Conservation (phyloP, 148 eudicot genomes). For the Pouteria glomerata region DNA sequence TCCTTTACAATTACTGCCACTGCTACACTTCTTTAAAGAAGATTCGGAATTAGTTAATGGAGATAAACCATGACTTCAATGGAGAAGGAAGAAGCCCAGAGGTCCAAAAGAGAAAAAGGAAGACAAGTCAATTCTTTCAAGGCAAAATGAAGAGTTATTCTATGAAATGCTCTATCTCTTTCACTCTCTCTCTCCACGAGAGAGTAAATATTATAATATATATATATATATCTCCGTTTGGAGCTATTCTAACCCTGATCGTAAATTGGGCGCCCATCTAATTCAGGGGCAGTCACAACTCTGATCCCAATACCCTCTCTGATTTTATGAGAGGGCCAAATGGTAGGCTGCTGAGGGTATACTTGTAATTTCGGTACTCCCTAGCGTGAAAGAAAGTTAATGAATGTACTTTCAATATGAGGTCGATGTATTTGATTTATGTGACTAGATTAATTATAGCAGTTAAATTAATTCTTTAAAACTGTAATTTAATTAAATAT, state of each 20-base stretch:
- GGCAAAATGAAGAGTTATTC: conserved; percentile 32
- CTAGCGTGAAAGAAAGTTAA: not conserved
- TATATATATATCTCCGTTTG: too few species aligned
- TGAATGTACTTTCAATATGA: too few species aligned
- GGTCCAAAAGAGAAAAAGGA: conserved; percentile 28
- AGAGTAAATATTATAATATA: too few species aligned
- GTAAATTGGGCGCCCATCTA: conserved; percentile 25
- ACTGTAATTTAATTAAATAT: too few species aligned
- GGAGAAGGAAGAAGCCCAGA: conserved; percentile 12
- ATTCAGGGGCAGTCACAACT: conserved; percentile 20
- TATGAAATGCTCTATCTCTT: conserved; percentile 1
- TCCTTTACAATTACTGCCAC: too few species aligned
- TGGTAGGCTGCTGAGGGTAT: conserved; percentile 3
- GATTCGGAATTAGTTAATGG: not conserved
- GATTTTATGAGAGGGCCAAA: conserved; percentile 10
- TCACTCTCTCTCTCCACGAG: conserved; percentile 19
- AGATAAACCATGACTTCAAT: conserved; percentile 9
- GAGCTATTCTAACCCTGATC: not conserved
- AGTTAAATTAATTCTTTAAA: too few species aligned
- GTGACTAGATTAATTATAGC: too few species aligned
- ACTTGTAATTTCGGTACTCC: conserved; percentile 4
- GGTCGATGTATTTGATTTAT: too few species aligned
- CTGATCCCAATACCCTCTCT: conserved; percentile 29
- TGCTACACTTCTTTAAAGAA: too few species aligned
- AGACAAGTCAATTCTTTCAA: conserved; percentile 34